Evolutionary conservation across 225 moss, liverwort and hornwort genomes (phyloP).

Genomic region (Sphagnum tenellum): DNA sequence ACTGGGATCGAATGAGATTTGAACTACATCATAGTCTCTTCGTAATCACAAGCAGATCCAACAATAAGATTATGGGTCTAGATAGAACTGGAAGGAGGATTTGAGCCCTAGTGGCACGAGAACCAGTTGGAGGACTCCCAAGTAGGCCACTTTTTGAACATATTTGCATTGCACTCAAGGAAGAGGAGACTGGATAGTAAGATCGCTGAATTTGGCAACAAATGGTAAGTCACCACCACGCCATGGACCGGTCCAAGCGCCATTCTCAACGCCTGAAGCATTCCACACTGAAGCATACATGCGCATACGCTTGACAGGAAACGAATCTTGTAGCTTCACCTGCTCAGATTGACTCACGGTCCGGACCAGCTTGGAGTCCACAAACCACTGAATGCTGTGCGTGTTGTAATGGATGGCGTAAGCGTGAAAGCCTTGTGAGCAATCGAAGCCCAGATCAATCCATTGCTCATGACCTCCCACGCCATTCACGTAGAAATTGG

Average conservation of each 20-base stretch:
- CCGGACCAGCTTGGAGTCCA: conserved; percentile 31
- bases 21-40: too few species aligned
- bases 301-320: conserved; percentile 27
- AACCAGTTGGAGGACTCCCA: too few species aligned
- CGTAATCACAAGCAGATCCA: too few species aligned
- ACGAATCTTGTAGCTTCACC: conserved; percentile 1
- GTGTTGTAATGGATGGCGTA: conserved; percentile 33
- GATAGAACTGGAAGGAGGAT: too few species aligned
- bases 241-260: conserved; percentile 52
- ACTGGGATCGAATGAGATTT: too few species aligned
- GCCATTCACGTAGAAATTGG: conserved; percentile 56
- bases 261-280: conserved; percentile 28
- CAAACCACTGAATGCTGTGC: conserved; percentile 31
- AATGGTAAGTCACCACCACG: conserved; percentile 30
- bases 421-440: conserved; percentile 34
- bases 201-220: conserved; percentile 31
- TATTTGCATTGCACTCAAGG: not conserved
- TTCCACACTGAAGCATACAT: conserved; percentile 49
- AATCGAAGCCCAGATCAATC: conserved; percentile 35
- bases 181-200: conserved; percentile 11
- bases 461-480: conserved; percentile 27
- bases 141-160: too few species aligned
- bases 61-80: too few species aligned
- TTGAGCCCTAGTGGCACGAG: too few species aligned
- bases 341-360: conserved; percentile 7